Evolutionary conservation across 106 monocot species (phyloP), one percentile per base, ranked within the genome.

Genomic region (Chionographis japonica): DNA sequence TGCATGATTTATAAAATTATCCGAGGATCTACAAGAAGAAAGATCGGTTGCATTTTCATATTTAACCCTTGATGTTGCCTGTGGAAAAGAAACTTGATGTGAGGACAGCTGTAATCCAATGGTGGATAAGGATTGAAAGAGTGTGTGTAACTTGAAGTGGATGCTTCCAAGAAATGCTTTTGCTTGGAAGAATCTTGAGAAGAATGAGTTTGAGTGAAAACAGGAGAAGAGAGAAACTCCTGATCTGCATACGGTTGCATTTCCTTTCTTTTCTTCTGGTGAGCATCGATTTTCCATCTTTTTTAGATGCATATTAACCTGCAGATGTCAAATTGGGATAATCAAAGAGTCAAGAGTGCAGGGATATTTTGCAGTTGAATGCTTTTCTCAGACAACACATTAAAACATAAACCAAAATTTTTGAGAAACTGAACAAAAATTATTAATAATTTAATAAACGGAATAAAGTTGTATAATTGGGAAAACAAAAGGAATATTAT

Each of bases 171-270:
- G 43, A 49, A 68, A 59, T 65, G 79, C 9, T 65, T 77, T 63
- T 77, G 68, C 41, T 74, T 66, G 38, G 65, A 66, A 62, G 72
- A 49, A 78, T 35, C 20, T 51, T 68, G 67, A 58, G 77, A 75
- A 54, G 68, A 41, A 60, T 68, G 61, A 16, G 61, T 51, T 56
- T 72, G 58, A 53, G 68, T 62, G 69, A 73, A 69, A 63, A 67
- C 54, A 71, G 50, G 40, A 51, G 81, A 77, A 69, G 70, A 50
- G 2, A 69, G 37, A 69, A 63, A 50, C 27, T 68, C 74, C 72
- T 76, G 74, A 41, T 83, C 75, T 57, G 60, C 43, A 56, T 68
- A 40, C 12, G 53, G 56, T 60, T 69, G 70, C 15, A 61, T 69
- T 57, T 54, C 37, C n/a, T n/a, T n/a, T n/a, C 17, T 77, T 82